A percentile compares a stretch with the other conserved stretches of the same genome.
These are phyloP conservation scores for Suillus subluteus DNA, from an alignment of 768 basidiomycete species.

Conservation along the genomic window DNA sequence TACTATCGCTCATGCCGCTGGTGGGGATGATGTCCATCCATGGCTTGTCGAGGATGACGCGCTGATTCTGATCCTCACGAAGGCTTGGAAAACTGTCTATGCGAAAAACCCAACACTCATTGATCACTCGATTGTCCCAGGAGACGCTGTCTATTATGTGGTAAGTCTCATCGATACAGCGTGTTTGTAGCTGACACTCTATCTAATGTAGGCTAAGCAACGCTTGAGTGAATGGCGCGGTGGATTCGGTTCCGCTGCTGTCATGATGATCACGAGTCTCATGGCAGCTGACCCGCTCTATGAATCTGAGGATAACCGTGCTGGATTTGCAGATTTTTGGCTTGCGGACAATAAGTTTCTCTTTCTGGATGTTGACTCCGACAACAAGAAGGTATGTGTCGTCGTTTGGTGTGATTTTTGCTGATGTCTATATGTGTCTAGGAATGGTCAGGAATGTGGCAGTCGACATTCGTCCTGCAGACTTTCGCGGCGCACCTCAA, in stretches of 20 bases:
- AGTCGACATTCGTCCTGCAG: constrained; percentile 8
- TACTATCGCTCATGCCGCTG: neutral
- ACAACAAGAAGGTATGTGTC: constrained; percentile 9
- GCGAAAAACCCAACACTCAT: neutral
- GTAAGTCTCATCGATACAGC: neutral
- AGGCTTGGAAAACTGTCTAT: neutral
- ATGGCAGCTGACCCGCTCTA: neutral
- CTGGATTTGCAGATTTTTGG: neutral
- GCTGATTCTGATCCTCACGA: neutral
- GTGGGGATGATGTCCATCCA: neutral
- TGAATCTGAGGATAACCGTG: neutral
- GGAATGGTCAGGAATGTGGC: constrained; percentile 18
- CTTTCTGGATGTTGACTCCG: neutral
- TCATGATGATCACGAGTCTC: constrained; percentile 6
- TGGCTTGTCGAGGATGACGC: neutral
- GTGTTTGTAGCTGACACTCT: neutral
- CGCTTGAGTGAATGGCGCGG: constrained; percentile 5
- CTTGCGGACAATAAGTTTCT: neutral
- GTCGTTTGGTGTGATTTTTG: neutral
- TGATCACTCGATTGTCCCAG: neutral
- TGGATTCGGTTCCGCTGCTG: neutral
- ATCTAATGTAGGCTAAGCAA: constrained; percentile 5
- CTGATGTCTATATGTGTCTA: neutral
- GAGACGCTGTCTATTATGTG: neutral
- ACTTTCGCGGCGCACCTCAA: constrained; percentile 8